Conservation (phyloP, 179 eudicot species). For the Corrigiola litoralis region DNA sequence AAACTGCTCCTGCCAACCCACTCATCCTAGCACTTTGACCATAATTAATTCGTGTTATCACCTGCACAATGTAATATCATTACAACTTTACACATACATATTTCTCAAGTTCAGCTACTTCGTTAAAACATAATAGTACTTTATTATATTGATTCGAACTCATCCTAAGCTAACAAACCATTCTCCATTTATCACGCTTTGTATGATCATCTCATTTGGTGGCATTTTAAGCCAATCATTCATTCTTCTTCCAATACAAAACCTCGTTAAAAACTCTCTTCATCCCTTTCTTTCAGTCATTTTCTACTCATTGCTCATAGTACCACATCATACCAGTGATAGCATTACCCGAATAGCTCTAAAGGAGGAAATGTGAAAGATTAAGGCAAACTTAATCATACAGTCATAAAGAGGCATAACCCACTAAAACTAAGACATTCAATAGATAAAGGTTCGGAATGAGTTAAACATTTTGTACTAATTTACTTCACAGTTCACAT, state of each 20-base stretch:
- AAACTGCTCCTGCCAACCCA: slow-evolving; percentile 94
- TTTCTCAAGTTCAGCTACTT: background rate
- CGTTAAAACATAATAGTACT: too few species aligned
- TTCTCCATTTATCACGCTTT: background rate
- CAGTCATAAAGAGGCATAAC: background rate
- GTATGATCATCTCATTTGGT: too few species aligned
- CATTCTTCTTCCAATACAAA: background rate
- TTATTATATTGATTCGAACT: too few species aligned
- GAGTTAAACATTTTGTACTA: background rate
- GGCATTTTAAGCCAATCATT: too few species aligned
- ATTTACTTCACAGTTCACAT: background rate
- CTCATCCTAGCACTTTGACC: slow-evolving; percentile 87
- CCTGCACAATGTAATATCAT: slow-evolving; percentile 39
- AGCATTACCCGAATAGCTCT: background rate
- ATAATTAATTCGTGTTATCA: slow-evolving; percentile 82
- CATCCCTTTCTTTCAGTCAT: background rate
- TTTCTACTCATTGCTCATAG: background rate
- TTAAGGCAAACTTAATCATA: background rate
- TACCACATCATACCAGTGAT: background rate
- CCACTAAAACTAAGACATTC: too few species aligned
- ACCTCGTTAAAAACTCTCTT: background rate
- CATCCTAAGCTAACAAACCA: background rate
- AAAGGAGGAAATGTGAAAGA: background rate
- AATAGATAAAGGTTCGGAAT: background rate
- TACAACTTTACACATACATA: background rate